Base-by-base conservation (phyloP, 495 filamentous ascomycete species). In the Penicillium lividum region DNA sequence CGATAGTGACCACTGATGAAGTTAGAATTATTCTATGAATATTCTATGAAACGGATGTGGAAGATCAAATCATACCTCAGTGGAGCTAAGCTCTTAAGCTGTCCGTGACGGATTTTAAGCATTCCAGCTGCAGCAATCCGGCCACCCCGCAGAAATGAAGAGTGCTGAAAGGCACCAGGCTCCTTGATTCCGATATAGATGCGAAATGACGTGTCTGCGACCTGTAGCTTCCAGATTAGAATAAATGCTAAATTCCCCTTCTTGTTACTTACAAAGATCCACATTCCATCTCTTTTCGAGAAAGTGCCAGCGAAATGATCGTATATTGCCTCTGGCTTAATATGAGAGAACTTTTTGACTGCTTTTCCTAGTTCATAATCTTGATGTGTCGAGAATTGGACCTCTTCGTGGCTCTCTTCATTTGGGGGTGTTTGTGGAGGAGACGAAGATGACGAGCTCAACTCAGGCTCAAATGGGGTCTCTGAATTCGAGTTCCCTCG, bases 181-280 rank as follows among this genome's bases (percentile, higher is more conserved):
- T 90, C 86, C 64, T 97, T 97, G 72, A 97, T 94, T 45, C 91
- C 92, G 38, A 96, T 83, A 74, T 97, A 96, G 0, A 97, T 77
- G 7, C 93, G 84, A 64, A 91, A 93, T 3, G 85, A 88, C 0
- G 90, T 93, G 72, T 97, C 92, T 33, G 74, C 74, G n/a, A 77
- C 74, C 74, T 76, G 30, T n/a, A 28, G 42, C 2, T 11, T 7
- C 15, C 28, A 42, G 9, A 3, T n/a, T 15, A 50, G 30, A 34
- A 28, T 50, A 28, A 9, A 28, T 15, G 10, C 3, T 29, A 27
- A 25, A 1, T 38, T 6, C 5, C 9, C 16, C 31, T 33, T 27
- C 8, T 10, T 6, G 18, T 0, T 7, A 67, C 77, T 60, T 59
- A 84, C 92, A 65, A 95, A 97, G 42, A 97, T 93, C 92, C 92